These are phyloP conservation scores for Knufia fluminis DNA, from an alignment of 2,329 filamentous ascomycete species.

Conservation along the genomic window DNA sequence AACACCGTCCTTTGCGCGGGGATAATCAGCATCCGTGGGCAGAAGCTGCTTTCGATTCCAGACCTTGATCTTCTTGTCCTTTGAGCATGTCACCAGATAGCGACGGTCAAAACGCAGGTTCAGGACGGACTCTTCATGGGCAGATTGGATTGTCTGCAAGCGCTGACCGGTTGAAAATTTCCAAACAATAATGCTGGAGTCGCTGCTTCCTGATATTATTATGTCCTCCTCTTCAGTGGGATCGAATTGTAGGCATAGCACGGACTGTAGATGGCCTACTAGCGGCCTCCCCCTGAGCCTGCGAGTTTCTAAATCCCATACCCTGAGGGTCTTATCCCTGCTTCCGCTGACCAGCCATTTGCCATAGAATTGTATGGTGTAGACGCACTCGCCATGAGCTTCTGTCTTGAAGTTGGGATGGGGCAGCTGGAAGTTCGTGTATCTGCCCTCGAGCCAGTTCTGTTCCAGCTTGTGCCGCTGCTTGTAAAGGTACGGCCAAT, in stretches of 20 bases:
- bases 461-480: conserved; percentile 75
- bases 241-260: conserved; percentile 92
- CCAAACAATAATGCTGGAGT: conserved; percentile 86
- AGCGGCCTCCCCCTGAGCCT: conserved; percentile 68
- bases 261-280: conserved; percentile 69
- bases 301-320: conserved; percentile 80
- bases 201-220: conserved; percentile 91
- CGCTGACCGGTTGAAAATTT: conserved; percentile 81
- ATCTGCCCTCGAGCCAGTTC: conserved; percentile 82
- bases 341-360: conserved; percentile 89
- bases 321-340: conserved; percentile 73
- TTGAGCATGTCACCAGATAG: conserved; percentile 91
- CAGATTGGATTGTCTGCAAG: conserved; percentile 63
- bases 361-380: conserved; percentile 80
- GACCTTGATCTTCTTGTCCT: conserved; percentile 93
- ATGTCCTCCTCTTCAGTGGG: conserved; percentile 77
- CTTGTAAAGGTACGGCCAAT: conserved; percentile 90
- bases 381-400: conserved; percentile 85
- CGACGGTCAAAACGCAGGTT: conserved; percentile 88
- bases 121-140: conserved; percentile 82
- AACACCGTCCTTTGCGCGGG: conserved; percentile 24
- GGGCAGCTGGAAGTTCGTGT: conserved; percentile 79
- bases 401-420: conserved; percentile 72
- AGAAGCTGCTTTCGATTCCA: conserved; percentile 72
- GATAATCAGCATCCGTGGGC: conserved; percentile 37